A percentile compares a stretch with the other conserved stretches of the same genome.
Evolutionary conservation across 176 grass and related monocot genomes (phyloP).

Genomic region (Avena insularis): DNA sequence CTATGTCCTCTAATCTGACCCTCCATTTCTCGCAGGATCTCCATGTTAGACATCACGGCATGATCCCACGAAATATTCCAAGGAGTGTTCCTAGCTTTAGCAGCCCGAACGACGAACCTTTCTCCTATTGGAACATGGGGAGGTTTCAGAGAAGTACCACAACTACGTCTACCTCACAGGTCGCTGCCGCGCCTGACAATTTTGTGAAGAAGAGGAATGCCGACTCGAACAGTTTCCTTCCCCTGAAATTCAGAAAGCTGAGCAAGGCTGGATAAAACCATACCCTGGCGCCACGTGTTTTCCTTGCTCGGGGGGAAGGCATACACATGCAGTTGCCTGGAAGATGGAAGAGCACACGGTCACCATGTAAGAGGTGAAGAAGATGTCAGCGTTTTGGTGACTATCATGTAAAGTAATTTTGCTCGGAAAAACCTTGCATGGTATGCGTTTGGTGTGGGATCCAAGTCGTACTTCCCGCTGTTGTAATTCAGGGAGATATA

Average conservation of each 20-base stretch:
- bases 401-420: slow-evolving; percentile 32
- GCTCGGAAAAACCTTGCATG: neutral
- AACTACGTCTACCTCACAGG: slow-evolving; percentile 45
- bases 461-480: slow-evolving; percentile 4
- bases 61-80: slow-evolving; percentile 36
- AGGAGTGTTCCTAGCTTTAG: slow-evolving; percentile 40
- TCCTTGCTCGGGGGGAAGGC: neutral
- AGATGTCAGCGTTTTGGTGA: slow-evolving; percentile 35
- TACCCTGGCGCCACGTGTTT: neutral
- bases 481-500: slow-evolving; percentile 12
- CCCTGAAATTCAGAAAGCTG: slow-evolving; percentile 56
- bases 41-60: slow-evolving; percentile 41
- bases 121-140: slow-evolving; percentile 89
- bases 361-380: neutral
- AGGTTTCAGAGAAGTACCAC: slow-evolving; percentile 54
- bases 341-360: slow-evolving; percentile 1
- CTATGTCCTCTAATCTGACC: neutral
- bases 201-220: slow-evolving; percentile 57
- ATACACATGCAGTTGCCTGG: neutral
- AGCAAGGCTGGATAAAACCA: slow-evolving; percentile 18
- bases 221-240: slow-evolving; percentile 28
- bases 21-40: slow-evolving; percentile 46
- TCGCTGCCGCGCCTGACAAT: slow-evolving; percentile 30
- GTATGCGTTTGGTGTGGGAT: slow-evolving; percentile 17
- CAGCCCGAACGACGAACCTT: slow-evolving; percentile 62